Evolutionary conservation across 208 protist species (phyloP).

Genomic region (Balamuthia mandrillaris): DNA sequence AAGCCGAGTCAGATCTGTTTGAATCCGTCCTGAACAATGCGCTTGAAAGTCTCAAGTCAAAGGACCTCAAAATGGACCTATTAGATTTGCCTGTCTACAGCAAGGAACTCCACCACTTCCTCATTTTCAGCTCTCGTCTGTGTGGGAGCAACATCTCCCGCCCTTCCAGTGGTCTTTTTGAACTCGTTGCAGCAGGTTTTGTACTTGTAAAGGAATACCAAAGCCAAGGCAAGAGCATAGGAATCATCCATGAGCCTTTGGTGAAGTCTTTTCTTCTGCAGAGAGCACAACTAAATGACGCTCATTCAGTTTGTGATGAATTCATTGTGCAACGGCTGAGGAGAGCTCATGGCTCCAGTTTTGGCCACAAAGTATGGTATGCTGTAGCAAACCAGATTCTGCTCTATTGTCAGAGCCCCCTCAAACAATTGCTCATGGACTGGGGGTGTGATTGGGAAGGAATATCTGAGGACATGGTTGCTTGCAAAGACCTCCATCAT

Average conservation of each 20-base stretch:
- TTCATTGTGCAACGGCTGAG: background rate
- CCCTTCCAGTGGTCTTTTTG: background rate
- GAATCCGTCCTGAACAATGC: background rate
- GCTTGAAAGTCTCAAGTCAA: background rate
- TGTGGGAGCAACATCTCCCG: constrained; percentile 7
- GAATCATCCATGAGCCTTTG: background rate
- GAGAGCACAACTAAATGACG: background rate
- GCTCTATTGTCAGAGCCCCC: background rate
- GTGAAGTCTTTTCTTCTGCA: background rate
- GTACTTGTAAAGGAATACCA: background rate
- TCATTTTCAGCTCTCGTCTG: background rate
- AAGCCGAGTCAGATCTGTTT: background rate
- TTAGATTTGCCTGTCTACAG: background rate
- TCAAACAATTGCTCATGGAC: background rate
- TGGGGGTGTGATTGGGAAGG: background rate
- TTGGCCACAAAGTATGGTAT: background rate
- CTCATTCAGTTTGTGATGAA: background rate
- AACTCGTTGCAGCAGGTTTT: background rate
- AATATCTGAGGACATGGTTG: background rate
- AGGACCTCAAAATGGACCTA: background rate
- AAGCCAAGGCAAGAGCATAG: background rate
- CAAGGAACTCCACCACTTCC: background rate
- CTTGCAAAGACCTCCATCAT: background rate
- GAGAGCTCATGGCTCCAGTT: background rate
- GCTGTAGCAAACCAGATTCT: background rate